Evolutionary conservation across 2,329 filamentous ascomycete species (phyloP), one percentile per base, ranked within the genome.

Genomic region (Colletotrichum sp.): DNA sequence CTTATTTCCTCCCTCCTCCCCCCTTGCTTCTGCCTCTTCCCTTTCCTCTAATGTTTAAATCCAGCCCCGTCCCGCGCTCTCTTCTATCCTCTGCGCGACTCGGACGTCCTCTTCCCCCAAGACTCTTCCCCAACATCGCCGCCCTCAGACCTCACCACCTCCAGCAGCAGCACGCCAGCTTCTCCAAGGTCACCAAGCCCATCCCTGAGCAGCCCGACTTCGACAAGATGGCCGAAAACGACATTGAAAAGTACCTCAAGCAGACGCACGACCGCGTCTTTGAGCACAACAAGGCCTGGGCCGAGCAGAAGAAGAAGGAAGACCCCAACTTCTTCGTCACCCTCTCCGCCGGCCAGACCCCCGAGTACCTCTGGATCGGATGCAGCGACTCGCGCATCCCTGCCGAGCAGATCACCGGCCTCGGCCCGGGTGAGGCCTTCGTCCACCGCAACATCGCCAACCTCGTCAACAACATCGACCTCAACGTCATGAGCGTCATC

Each of bases 391-490:
- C 93, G 55, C 94, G 96, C 79, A 95, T 96, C 82, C 96, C 96
- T n/a, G 96, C 96, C 80, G 96, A 96, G 82, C 94, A 94, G 82
- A 93, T 98, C 83, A 92, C 95, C 63, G 93, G 94, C 79, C 91
- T 96, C 72, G 89, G 94, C 82, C 95, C 96, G n/a, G 96, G 96
- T 79, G 95, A 98, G 85, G 94, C 96, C 81, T 98, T 98, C 85
- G 94, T 98, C 79, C 95, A 98, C 89, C 94, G 96, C 85, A 98
- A 98, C 88, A 98, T 98, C 84, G 96, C 95, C 86, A 98, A 98
- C 88, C 90, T 98, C 78, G 90, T 98, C 73, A 92, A 92, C 86
- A 92, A 93, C 82, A 93, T 92, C 78, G 96, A 98, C 83, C 90
- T 98, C 81, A 96, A 93, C 84, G 92, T 93, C 66, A 93, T 95